These are phyloP conservation scores for Backusella tarrabulga DNA, from an alignment of 192 early-diverging fungal genomes.

Conservation along the genomic window DNA sequence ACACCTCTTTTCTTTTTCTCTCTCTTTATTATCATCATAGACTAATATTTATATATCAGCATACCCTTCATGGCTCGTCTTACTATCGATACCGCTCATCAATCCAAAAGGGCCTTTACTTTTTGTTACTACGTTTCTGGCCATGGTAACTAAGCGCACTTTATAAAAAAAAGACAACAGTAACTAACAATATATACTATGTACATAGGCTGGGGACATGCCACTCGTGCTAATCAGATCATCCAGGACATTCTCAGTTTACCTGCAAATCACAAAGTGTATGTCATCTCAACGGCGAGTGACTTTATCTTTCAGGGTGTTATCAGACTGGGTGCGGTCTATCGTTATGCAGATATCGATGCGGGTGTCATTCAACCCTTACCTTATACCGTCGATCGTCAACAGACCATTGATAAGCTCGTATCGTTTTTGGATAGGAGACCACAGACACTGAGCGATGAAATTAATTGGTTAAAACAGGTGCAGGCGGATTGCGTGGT, in stretches of 20 bases:
- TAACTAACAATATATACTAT: too few species aligned
- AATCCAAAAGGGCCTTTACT: slow-evolving; percentile 32
- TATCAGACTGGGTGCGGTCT: slow-evolving; percentile 46
- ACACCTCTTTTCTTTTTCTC: background rate
- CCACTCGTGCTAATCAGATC: slow-evolving; percentile 56
- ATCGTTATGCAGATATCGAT: slow-evolving; percentile 57
- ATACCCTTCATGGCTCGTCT: slow-evolving; percentile 14
- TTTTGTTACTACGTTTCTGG: slow-evolving; percentile 62
- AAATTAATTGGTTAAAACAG: slow-evolving; percentile 50
- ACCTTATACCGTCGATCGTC: slow-evolving; percentile 58
- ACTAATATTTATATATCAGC: background rate
- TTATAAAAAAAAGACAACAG: background rate
- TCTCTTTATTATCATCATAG: background rate
- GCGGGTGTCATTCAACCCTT: slow-evolving; percentile 61
- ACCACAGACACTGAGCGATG: slow-evolving; percentile 38
- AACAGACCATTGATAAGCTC: slow-evolving; percentile 52
- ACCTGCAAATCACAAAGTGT: slow-evolving; percentile 44
- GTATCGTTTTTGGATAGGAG: slow-evolving; percentile 43
- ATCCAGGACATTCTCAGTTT: slow-evolving; percentile 46
- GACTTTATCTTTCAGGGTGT: slow-evolving; percentile 58
- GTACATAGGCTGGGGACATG: slow-evolving; percentile 57
- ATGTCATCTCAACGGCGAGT: slow-evolving; percentile 55
- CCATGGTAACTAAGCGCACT: slow-evolving; percentile 42
- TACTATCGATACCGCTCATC: slow-evolving; percentile 16
- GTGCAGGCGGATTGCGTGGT: slow-evolving; percentile 55